Evolutionary conservation across 768 basidiomycete genomes (phyloP), one percentile per base, ranked within the genome.

Genomic region (Termitomyces bulborhizus): DNA sequence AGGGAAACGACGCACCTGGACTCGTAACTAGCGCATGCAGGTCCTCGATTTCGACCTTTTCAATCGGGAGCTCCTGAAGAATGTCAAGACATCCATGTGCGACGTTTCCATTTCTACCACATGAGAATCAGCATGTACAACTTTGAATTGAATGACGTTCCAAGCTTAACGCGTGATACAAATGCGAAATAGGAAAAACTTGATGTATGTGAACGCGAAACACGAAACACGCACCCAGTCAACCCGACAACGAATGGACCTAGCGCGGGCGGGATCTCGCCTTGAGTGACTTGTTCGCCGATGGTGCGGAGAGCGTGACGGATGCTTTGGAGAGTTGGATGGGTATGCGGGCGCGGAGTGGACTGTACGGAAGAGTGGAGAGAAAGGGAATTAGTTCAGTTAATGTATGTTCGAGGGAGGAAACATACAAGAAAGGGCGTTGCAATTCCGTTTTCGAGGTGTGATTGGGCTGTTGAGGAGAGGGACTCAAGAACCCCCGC

Each of bases 401-500:
- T 6, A 32, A 11, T 32, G 1, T 21, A 21, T 21, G 36, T 15
- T 37, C 4, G 15, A 37, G 31, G 7, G 18, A 11, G 21, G 46
- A 16, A 47, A 70, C 87, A 54, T 62, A 90, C 91, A 6, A 96
- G 75, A 66, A 96, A 89, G 0, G 93, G 90, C 2, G 88, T 87
- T 0, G 90, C 84, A 4, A 92, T 75, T 0, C 94, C 94, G 7
- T 83, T 73, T 63, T 88, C 82, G 5, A 96, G 76, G 62, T 93
- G 83, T 1, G 84, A 80, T 43, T 92, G 86, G 0, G 90, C 92
- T 66, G 90, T 82, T 4, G 89, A 77, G 1, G 78, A 81, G 24
- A 95, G 77, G 0, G 90, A 87, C 69, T 95, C 93, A 2, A 93
- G 80, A 6, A 84, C 85, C 12, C 93, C 93, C 11, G 90, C 90